Base-by-base conservation (phyloP, 108 stramenopile genomes). In the Pelagomonas calceolata region DNA sequence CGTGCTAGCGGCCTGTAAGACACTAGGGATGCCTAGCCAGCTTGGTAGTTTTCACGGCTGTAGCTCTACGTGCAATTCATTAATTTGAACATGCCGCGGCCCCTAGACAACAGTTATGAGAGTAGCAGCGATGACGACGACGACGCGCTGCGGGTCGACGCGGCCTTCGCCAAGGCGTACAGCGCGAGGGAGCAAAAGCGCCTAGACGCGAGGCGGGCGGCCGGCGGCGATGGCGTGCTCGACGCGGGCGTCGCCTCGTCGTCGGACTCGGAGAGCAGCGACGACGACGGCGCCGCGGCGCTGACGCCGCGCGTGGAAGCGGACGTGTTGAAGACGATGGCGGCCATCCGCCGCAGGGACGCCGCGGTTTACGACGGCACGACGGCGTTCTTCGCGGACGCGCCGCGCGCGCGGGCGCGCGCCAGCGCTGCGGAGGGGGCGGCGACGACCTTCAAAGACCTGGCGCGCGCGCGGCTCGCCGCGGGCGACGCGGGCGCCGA, bases 391-490 rank as follows among this genome's bases (percentile, higher is more conserved):
- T 76, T 74, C 67, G n/a, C n/a, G n/a, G 30, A 65, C 16, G 66
- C 36, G 36, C 30, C 32, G 10, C 35, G 14, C 4, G 43, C 60
- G 69, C 46, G n/a, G 46, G 17, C 31, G 15, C 29, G 16, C n/a
- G n/a, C n/a, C 7, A 15, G 7, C 12, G 64, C 60, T 4, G 34
- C 0, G 32, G 0, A 70, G 37, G 0, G 14, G 4, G 85, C 85
- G 51, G 81, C 77, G 30, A 87, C 82, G 81, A 78, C 74, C 12
- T 95, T 90, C 88, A 96, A 94, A 76, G 99, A 99, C 79, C 88
- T 99, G 37, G 76, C 95, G 10, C 84, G 99, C 32, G 90, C 94
- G 69, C 94, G 98, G 80, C 88, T 98, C 45, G 75, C 98, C 36
- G 89, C 68, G 18, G 79, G 77, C 0, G 77, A 37, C 26, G 68